Conservation (phyloP, 2,329 filamentous ascomycete species). For the Rutstroemia sp. region DNA sequence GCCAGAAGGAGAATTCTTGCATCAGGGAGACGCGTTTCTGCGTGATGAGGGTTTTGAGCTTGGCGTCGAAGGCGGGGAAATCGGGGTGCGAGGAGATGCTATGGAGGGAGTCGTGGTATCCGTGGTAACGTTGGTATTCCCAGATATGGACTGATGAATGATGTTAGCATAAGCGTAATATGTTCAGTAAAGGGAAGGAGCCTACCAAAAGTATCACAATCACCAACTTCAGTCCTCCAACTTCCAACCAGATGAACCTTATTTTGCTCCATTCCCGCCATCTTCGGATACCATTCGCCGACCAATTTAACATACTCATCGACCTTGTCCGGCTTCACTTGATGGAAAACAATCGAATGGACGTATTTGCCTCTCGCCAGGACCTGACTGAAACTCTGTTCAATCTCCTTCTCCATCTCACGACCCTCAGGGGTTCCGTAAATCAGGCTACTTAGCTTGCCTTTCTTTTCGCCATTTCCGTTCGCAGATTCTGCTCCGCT, state of each 20-base stretch:
- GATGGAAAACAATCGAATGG: constrained; percentile 93
- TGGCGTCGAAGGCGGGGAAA: constrained; percentile 73
- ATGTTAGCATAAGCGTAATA: constrained; percentile 5
- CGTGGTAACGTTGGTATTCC: constrained; percentile 97
- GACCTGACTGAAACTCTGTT: constrained; percentile 92
- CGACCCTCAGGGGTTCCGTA: constrained; percentile 95
- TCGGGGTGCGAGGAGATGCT: constrained; percentile 76
- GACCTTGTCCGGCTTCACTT: constrained; percentile 90
- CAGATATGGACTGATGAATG: constrained; percentile 82
- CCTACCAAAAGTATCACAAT: constrained; percentile 92
- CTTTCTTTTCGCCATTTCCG: constrained; percentile 58
- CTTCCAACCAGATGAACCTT: constrained; percentile 95
- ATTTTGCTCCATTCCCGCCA: constrained; percentile 79
- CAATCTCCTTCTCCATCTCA: constrained; percentile 90
- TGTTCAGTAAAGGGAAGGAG: not conserved
- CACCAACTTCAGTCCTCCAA: constrained; percentile 96
- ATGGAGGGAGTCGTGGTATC: constrained; percentile 88
- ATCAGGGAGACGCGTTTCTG: constrained; percentile 86
- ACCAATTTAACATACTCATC: constrained; percentile 91
- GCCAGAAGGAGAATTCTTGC: constrained; percentile 99
- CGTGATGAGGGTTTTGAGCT: constrained; percentile 78
- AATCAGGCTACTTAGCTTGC: constrained; percentile 76
- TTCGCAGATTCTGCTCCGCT: constrained; percentile 50
- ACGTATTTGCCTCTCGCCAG: constrained; percentile 96
- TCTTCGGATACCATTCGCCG: constrained; percentile 83